A percentile compares a stretch with the other conserved stretches of the same genome.
Conservation (phyloP, 75 land plant genomes). For the Pseudotsuga menziesii region DNA sequence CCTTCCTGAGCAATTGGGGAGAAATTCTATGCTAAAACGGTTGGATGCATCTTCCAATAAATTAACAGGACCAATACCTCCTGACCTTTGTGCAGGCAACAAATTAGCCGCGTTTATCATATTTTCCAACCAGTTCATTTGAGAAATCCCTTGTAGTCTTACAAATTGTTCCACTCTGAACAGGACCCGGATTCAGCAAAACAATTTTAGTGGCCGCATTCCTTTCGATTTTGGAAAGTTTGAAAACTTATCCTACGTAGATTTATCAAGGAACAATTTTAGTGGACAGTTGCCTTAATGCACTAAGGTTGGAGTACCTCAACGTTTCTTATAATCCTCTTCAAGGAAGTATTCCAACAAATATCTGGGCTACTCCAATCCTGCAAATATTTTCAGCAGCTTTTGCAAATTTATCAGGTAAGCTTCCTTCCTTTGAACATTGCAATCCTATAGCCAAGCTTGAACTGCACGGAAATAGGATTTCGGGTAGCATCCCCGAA, state of each 20-base stretch:
- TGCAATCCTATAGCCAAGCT: conserved; percentile 46
- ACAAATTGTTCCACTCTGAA: conserved; percentile 37
- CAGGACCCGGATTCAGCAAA: conserved; percentile 49
- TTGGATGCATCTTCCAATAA: conserved; percentile 13
- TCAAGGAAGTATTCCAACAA: conserved; percentile 22
- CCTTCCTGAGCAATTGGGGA: conserved; percentile 18
- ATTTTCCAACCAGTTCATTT: conserved; percentile 41
- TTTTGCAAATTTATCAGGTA: conserved; percentile 27
- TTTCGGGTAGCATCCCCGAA: conserved; percentile 55
- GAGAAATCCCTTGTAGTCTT: conserved; percentile 37
- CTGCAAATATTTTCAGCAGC: conserved; percentile 63
- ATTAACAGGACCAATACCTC: conserved; percentile 60
- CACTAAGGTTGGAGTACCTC: conserved; percentile 32
- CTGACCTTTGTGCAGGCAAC: conserved; percentile 40
- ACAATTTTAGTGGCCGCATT: conserved; percentile 52
- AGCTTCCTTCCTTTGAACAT: conserved; percentile 36
- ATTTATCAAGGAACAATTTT: conserved; percentile 55
- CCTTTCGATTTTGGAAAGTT: conserved; percentile 47
- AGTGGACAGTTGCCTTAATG: conserved; percentile 58
- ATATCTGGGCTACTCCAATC: conserved; percentile 36
- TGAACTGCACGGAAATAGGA: conserved; percentile 40
- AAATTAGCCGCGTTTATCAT: conserved; percentile 47
- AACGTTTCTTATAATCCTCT: conserved; percentile 57
- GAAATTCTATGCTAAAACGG: conserved; percentile 10
- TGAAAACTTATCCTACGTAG: conserved; percentile 53